Base-by-base conservation (phyloP, 176 grass and related monocot genomes). In the Triticum timopheevii region DNA sequence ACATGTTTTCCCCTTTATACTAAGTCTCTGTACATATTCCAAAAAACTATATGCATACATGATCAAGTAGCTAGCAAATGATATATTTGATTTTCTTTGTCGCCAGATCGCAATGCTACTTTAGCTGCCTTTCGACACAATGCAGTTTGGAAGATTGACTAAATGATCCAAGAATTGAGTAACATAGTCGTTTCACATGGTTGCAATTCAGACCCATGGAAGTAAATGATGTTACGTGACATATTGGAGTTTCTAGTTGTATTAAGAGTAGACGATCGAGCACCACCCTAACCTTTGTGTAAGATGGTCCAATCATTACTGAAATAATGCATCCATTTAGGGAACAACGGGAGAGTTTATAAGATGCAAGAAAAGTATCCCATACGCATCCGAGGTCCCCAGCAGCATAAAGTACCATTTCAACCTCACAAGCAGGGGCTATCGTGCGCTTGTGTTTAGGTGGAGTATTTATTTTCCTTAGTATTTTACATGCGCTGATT, bases 371-470 rank as follows among this genome's bases (percentile, higher is more conserved):
- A 0, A 4, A 2, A 16, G 6, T 5, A 22, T 91, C 34, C 86
- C 86, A 9, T 90, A 89, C 28, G 9, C 45, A 8, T 0, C 0
- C 0, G 80, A 94, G 7, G 22, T 90, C 36, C 54, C 45, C n/a
- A 94, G 65, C 78, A 94, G 56, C 69, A 87, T 92, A 61, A 13
- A 70, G 4, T 87, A 85, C 28, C 84, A 91, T 47, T 38, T 71
- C 19, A 91, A 85, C 28, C 72, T 91, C 25, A 87, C 63, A 22
- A 86, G 27, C 2, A 91, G 34, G 54, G 86, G 89, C 27, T 94
- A 89, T 22, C 92, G 76, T 36, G 89, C 70, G 15, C 83, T 89
- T 24, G 69, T 94, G 15, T 89, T 82, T 50, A 89, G 89, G 92
- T 94, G 47, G 84, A 78, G 81, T n/a, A 35, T 20, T 6, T n/a